Evolutionary conservation across 2,329 filamentous ascomycete species (phyloP).

Genomic region (Tolypocladium tundrense): DNA sequence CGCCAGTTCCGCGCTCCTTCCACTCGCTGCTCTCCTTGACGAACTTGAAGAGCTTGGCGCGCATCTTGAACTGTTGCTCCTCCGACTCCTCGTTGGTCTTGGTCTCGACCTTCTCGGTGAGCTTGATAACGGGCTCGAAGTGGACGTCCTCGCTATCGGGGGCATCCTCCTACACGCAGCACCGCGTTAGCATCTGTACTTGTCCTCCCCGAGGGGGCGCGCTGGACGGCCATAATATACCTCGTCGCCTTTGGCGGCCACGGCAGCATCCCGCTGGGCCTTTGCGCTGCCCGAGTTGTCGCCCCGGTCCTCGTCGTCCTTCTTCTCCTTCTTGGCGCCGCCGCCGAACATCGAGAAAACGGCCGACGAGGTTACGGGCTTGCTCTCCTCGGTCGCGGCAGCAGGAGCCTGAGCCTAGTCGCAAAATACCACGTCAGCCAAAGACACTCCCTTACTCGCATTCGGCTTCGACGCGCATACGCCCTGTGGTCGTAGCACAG

Average conservation of each 20-base stretch:
- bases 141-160: constrained; percentile 88
- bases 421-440: background rate
- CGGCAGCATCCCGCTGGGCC: constrained; percentile 57
- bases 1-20: constrained; percentile 98
- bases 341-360: constrained; percentile 99
- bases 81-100: constrained; percentile 98
- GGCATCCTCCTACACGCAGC: constrained; percentile 51
- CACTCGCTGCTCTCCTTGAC: constrained; percentile 85
- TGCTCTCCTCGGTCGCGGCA: constrained; percentile 9
- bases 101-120: constrained; percentile 93
- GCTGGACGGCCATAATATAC: constrained; percentile 25
- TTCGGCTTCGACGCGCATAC: background rate
- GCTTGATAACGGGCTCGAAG: constrained; percentile 91
- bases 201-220: background rate
- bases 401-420: constrained; percentile 4
- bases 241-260: constrained; percentile 46
- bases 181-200: constrained; percentile 1
- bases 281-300: constrained; percentile 86
- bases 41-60: constrained; percentile 98
- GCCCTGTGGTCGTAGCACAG: background rate
- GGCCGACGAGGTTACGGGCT: constrained; percentile 44
- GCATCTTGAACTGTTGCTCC: constrained; percentile 98
- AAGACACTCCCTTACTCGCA: background rate
- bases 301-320: constrained; percentile 69
- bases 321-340: constrained; percentile 94